These are phyloP conservation scores for Filobasidium wieringae DNA, from an alignment of 768 basidiomycete species.

Conservation along the genomic window DNA sequence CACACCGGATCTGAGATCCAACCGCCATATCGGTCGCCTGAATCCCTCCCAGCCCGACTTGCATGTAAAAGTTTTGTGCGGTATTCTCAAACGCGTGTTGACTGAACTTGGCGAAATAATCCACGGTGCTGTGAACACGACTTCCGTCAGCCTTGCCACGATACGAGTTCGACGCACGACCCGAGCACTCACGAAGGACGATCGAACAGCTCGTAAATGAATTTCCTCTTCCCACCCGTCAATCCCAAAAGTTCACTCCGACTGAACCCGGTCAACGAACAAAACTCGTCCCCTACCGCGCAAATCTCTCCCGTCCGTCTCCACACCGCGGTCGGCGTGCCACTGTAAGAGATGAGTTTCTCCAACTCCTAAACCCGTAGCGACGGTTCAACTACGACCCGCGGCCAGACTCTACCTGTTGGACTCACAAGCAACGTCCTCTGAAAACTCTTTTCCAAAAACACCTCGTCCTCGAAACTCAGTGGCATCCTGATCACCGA, in stretches of 20 bases:
- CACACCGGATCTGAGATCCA: constrained; percentile 61
- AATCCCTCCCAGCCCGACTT: constrained; percentile 64
- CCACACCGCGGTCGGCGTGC: constrained; percentile 96
- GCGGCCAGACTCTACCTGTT: background rate
- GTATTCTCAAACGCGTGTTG: constrained; percentile 96
- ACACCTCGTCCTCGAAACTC: constrained; percentile 88
- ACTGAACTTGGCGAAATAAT: constrained; percentile 76
- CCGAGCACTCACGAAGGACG: constrained; percentile 90
- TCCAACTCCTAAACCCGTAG: constrained; percentile 69
- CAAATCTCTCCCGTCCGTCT: constrained; percentile 95
- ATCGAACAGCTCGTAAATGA: constrained; percentile 66
- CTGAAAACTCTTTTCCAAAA: constrained; percentile 92
- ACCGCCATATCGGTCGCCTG: background rate
- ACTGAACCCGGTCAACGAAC: constrained; percentile 82
- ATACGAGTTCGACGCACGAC: background rate
- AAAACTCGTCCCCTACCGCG: constrained; percentile 91
- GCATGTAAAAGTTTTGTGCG: constrained; percentile 85
- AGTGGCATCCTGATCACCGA: constrained; percentile 62
- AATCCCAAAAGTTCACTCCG: constrained; percentile 62
- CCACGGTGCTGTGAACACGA: constrained; percentile 22
- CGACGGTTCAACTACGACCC: background rate
- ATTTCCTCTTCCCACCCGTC: constrained; percentile 46
- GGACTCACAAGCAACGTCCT: constrained; percentile 65
- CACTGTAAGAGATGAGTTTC: constrained; percentile 91
- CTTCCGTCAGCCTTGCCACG: too few relatives aligned